Conservation (phyloP, 2,329 filamentous ascomycete species). For the Aureobasidium sp. region DNA sequence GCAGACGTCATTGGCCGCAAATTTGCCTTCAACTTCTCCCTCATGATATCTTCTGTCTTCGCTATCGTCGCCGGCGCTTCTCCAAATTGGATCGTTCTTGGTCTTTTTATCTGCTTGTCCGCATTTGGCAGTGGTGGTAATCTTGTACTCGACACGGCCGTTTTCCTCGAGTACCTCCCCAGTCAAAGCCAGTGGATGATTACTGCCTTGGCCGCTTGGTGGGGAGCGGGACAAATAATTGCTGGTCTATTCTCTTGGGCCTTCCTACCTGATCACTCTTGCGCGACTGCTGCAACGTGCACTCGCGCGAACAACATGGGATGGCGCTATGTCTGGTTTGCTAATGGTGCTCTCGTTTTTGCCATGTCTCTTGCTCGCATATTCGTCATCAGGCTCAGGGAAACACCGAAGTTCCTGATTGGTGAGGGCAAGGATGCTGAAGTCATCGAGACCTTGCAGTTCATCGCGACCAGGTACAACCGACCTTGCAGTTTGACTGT, state of each 20-base stretch:
- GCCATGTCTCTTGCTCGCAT: conserved; percentile 46
- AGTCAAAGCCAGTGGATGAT: conserved; percentile 56
- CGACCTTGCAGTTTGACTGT: conserved; percentile 45
- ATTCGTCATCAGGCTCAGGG: conserved; percentile 45
- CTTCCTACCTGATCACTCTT: conserved; percentile 44
- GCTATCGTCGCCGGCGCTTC: conserved; percentile 57
- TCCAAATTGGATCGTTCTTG: conserved; percentile 58
- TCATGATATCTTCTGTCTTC: conserved; percentile 55
- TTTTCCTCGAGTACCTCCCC: conserved; percentile 51
- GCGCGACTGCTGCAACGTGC: conserved; percentile 38
- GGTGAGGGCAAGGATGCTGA: conserved; percentile 46
- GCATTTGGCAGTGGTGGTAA: conserved; percentile 59
- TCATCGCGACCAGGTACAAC: conserved; percentile 46
- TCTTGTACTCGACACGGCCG: conserved; percentile 54
- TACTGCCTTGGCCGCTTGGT: conserved; percentile 53
- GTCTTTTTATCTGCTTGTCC: conserved; percentile 54
- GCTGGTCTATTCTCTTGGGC: conserved; percentile 49
- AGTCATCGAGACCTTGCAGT: conserved; percentile 41
- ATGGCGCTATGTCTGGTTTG: conserved; percentile 51
- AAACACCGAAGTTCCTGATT: conserved; percentile 51
- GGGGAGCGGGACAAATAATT: conserved; percentile 44
- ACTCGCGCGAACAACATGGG: conserved; percentile 46
- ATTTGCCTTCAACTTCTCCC: conserved; percentile 59
- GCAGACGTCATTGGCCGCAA: conserved; percentile 61
- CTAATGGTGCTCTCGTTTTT: conserved; percentile 46